Evolutionary conservation across 768 basidiomycete species (phyloP).

Genomic region (Pulveroboletus sp.): DNA sequence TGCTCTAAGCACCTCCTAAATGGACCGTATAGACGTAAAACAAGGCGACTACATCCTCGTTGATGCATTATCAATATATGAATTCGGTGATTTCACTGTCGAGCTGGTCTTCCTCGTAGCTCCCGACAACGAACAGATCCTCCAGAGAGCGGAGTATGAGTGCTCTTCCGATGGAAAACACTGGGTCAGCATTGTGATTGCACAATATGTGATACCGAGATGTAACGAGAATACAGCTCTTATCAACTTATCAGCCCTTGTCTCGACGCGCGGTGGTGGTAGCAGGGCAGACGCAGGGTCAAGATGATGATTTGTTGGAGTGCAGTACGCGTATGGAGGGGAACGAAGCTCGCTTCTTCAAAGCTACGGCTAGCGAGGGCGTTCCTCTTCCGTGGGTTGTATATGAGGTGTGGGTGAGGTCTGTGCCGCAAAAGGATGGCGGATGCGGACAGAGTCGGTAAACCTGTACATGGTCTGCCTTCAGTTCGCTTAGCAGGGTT

Average conservation of each 20-base stretch:
- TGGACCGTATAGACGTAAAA: conserved; percentile 13
- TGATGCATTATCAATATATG: conserved; percentile 32
- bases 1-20: conserved; percentile 15
- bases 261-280: conserved; percentile 4
- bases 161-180: conserved; percentile 26
- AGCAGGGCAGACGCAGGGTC: not conserved
- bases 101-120: conserved; percentile 38
- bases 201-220: not conserved
- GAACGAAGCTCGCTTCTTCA: conserved; percentile 26
- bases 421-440: conserved; percentile 9
- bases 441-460: not conserved
- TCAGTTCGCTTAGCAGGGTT: not conserved
- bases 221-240: conserved; percentile 7
- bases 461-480: not conserved
- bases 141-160: conserved; percentile 26
- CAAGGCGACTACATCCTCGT: conserved; percentile 37
- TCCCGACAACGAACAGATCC: conserved; percentile 27
- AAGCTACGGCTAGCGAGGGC: conserved; percentile 23
- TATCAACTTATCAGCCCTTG: conserved; percentile 12
- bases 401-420: conserved; percentile 39
- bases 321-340: conserved; percentile 22
- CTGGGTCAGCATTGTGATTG: conserved; percentile 29
- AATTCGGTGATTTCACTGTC: conserved; percentile 15
- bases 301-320: conserved; percentile 16
- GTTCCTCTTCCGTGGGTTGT: conserved; percentile 33